phyloP scores from a whole-genome alignment of 1,139 yeast genomes.

The Yamadazyma atlantica region DNA sequence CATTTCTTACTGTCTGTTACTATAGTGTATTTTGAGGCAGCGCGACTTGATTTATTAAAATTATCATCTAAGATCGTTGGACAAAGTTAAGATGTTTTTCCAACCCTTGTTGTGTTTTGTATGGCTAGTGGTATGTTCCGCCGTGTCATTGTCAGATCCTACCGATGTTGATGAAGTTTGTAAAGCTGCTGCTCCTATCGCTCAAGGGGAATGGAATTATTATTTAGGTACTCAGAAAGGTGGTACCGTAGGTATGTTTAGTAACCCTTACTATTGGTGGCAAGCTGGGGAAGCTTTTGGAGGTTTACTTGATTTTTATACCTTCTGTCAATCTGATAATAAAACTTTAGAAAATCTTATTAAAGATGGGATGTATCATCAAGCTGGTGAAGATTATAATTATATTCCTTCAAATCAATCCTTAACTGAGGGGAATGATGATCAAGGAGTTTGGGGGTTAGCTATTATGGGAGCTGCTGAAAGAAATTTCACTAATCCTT shows the following conservation, averaged over 20 bases:
- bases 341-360: constrained; percentile 38
- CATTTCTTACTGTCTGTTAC: too few species aligned
- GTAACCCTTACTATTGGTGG: constrained; percentile 70
- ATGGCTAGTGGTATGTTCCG: background rate
- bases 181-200: constrained; percentile 47
- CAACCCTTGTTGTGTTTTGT: background rate
- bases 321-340: constrained; percentile 46
- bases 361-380: constrained; percentile 46
- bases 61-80: too few species aligned
- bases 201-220: constrained; percentile 56
- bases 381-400: constrained; percentile 52
- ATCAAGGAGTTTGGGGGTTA: constrained; percentile 71
- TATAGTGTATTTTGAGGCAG: too few species aligned
- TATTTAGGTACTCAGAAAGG: constrained; percentile 53
- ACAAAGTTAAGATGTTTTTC: background rate
- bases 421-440: constrained; percentile 69
- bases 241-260: constrained; percentile 61
- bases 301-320: constrained; percentile 54
- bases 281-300: constrained; percentile 71
- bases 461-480: constrained; percentile 62
- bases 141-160: background rate
- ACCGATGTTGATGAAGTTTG: constrained; percentile 39
- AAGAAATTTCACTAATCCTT: constrained; percentile 54
- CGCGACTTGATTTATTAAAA: too few species aligned
- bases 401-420: constrained; percentile 61